A percentile compares a stretch with the other conserved stretches of the same genome.
Evolutionary conservation across 129 eudicot genomes (phyloP).

Genomic region (Arctium minus): DNA sequence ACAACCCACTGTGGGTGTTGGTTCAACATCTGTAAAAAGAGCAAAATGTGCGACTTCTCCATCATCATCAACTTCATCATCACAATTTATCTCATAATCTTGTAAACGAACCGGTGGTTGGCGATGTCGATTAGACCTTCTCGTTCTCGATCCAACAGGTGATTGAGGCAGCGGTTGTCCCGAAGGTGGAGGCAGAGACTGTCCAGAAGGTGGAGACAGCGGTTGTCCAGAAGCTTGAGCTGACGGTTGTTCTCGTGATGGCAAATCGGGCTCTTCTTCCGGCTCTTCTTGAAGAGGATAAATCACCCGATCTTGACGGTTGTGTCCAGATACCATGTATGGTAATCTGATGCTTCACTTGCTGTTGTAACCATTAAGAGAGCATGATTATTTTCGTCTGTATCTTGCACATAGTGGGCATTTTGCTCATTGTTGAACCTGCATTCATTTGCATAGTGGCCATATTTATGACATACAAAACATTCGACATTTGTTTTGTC

Average conservation of each 20-base stretch:
- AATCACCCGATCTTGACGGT: background rate
- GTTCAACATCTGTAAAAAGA: background rate
- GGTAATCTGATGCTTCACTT: background rate
- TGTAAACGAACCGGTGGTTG: background rate
- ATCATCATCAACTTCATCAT: conserved; percentile 6
- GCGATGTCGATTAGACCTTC: background rate
- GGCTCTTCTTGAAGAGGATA: background rate
- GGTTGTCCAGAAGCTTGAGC: too few relatives aligned
- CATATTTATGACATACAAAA: background rate
- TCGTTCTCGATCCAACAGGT: background rate
- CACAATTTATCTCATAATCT: background rate
- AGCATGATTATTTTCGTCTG: too few relatives aligned
- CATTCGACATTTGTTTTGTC: background rate
- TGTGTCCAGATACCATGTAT: conserved; percentile 14
- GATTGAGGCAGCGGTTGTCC: background rate
- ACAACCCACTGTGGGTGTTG: background rate
- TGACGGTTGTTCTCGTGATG: too few relatives aligned
- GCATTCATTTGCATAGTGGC: too few relatives aligned
- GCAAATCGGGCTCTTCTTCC: background rate
- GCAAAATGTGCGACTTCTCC: background rate
- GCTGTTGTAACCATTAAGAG: background rate
- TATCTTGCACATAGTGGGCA: too few relatives aligned
- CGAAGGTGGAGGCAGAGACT: background rate
- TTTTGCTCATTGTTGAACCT: too few relatives aligned
- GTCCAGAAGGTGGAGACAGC: too few relatives aligned